These are phyloP conservation scores for Ganoderma leucocontextum DNA, from an alignment of 1,284 basidiomycete species.

Conservation along the genomic window DNA sequence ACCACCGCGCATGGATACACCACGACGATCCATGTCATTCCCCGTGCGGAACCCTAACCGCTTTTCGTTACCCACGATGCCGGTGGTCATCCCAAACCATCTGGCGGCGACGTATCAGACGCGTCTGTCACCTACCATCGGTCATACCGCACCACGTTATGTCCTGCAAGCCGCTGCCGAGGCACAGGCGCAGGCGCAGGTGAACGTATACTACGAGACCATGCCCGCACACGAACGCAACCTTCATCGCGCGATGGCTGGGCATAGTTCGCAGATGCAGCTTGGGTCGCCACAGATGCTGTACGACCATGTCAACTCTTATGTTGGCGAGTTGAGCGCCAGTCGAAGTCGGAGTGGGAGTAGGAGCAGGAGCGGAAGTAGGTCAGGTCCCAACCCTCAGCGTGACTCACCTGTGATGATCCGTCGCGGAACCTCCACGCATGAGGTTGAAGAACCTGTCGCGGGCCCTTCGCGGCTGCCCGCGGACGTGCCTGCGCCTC, in stretches of 20 bases:
- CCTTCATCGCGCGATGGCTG: constrained; percentile 28
- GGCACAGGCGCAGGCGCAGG: constrained; percentile 22
- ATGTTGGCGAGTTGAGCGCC: constrained; percentile 12
- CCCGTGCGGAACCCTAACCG: constrained; percentile 40
- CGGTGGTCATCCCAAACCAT: constrained; percentile 34
- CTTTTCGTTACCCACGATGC: constrained; percentile 38
- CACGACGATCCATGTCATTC: constrained; percentile 48
- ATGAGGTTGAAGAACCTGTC: constrained; percentile 20
- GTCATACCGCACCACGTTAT: constrained; percentile 32
- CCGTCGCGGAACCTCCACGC: constrained; percentile 21
- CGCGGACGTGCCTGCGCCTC: constrained; percentile 14
- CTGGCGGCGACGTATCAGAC: constrained; percentile 33
- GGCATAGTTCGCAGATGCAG: constrained; percentile 25
- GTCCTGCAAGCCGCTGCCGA: constrained; percentile 20
- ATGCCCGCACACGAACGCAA: constrained; percentile 36
- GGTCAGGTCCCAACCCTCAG: constrained; percentile 13
- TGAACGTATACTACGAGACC: constrained; percentile 43
- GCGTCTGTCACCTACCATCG: constrained; percentile 35
- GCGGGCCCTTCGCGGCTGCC: constrained; percentile 29
- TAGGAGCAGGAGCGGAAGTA: constrained; percentile 20
- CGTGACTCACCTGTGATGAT: constrained; percentile 28
- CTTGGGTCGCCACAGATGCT: constrained; percentile 27
- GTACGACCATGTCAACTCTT: constrained; percentile 25
- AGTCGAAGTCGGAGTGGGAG: constrained; percentile 24
- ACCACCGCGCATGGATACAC: constrained; percentile 42